These are phyloP conservation scores for Talaromyces sp. DNA, from an alignment of 2,329 filamentous ascomycete species.

Conservation along the genomic window DNA sequence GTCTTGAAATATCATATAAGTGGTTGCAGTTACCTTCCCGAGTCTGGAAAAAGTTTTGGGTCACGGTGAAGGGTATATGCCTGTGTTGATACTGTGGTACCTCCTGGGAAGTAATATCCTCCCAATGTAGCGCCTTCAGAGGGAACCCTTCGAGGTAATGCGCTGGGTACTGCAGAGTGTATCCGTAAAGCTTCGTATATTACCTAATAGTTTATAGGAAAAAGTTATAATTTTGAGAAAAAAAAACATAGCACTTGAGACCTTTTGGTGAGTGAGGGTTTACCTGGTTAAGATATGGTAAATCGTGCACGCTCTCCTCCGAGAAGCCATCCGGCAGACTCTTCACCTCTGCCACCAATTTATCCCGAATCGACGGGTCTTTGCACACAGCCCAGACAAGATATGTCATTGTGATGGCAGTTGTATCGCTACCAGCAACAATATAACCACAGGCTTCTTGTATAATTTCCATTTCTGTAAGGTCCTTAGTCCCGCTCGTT, in stretches of 20 bases:
- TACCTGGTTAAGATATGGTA: constrained; percentile 48
- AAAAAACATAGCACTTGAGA: background rate
- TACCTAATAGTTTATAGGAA: constrained; percentile 19
- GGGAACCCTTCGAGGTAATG: constrained; percentile 49
- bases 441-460: constrained; percentile 42
- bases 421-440: constrained; percentile 49
- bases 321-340: constrained; percentile 25
- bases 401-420: constrained; percentile 46
- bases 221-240: background rate
- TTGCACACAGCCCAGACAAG: constrained; percentile 32
- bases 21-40: constrained; percentile 26
- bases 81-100: constrained; percentile 46
- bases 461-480: constrained; percentile 30
- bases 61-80: constrained; percentile 51
- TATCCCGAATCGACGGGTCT: constrained; percentile 30
- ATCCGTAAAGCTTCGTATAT: constrained; percentile 55
- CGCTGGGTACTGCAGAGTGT: constrained; percentile 51
- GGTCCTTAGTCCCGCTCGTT: constrained; percentile 16
- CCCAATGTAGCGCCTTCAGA: constrained; percentile 33
- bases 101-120: constrained; percentile 43
- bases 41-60: constrained; percentile 40
- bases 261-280: background rate
- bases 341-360: constrained; percentile 44
- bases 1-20: background rate
- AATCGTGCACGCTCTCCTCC: constrained; percentile 42